These are phyloP conservation scores for Bodo saltans DNA, from an alignment of 78 protist species.

Conservation along the genomic window DNA sequence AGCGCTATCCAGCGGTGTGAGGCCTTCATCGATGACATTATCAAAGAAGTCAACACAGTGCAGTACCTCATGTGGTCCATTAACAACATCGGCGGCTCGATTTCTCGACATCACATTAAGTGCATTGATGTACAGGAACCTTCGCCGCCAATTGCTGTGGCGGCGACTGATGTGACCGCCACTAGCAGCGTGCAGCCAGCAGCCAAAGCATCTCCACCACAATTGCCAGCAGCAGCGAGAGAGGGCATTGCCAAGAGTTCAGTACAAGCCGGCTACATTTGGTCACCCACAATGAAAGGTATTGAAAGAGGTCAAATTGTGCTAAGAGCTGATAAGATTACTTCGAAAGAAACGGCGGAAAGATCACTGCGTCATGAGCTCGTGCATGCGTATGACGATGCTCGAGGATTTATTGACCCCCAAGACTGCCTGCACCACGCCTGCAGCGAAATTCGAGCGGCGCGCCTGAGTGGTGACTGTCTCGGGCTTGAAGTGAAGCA, in stretches of 20 bases:
- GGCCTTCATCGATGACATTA: background rate
- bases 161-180: no score
- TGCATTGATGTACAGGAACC: no score
- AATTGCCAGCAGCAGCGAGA: no score
- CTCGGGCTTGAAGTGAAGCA: constrained; percentile 17
- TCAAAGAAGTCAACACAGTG: background rate
- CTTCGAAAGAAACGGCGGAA: background rate
- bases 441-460: constrained; percentile 53
- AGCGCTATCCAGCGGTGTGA: background rate
- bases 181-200: background rate
- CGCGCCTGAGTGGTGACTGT: constrained; percentile 42
- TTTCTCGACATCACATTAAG: background rate
- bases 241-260: no score
- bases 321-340: background rate
- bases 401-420: constrained; percentile 44
- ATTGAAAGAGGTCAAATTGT: background rate
- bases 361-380: constrained; percentile 43
- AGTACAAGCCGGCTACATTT: background rate
- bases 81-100: background rate
- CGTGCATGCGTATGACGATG: constrained; percentile 55
- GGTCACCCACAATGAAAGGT: background rate
- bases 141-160: no score
- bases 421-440: constrained; percentile 50
- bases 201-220: no score
- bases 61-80: background rate